Conservation (phyloP, 148 eudicot genomes). For the Cornus controversa region DNA sequence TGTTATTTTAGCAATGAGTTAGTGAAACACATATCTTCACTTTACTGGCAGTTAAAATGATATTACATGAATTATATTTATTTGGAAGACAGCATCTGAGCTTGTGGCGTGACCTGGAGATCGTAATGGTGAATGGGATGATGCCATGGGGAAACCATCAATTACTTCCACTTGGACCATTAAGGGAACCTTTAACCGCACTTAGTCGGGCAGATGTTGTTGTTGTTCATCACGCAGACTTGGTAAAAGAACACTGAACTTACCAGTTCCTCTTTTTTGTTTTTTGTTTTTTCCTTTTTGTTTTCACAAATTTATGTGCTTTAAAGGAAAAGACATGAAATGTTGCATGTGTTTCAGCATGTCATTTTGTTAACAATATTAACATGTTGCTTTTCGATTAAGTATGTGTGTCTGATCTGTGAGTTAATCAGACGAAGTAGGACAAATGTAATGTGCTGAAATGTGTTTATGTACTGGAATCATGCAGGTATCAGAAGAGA, state of each 20-base stretch:
- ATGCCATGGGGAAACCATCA: conserved; percentile 79
- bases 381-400: background rate
- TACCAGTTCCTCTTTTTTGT: background rate
- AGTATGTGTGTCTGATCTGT: background rate
- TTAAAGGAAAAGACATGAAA: background rate
- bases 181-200: conserved; percentile 86
- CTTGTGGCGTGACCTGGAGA: conserved; percentile 78
- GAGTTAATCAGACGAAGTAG: background rate
- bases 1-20: background rate
- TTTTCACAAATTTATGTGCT: background rate
- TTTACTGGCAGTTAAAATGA: background rate
- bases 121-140: conserved; percentile 90
- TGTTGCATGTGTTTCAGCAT: background rate
- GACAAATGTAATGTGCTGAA: background rate
- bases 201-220: conserved; percentile 71
- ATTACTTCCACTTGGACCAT: conserved; percentile 79
- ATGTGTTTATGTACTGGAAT: conserved; percentile 2
- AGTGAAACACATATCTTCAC: background rate
- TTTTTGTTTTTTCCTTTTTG: background rate
- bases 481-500: conserved; percentile 55
- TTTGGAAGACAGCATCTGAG: conserved; percentile 73
- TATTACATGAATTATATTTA: conserved; percentile 1
- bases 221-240: conserved; percentile 87
- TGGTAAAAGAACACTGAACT: conserved; percentile 44
- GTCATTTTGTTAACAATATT: background rate